phyloP scores from a whole-genome alignment of 1,284 basidiomycete genomes.

The Salmacisia buchloeana region DNA sequence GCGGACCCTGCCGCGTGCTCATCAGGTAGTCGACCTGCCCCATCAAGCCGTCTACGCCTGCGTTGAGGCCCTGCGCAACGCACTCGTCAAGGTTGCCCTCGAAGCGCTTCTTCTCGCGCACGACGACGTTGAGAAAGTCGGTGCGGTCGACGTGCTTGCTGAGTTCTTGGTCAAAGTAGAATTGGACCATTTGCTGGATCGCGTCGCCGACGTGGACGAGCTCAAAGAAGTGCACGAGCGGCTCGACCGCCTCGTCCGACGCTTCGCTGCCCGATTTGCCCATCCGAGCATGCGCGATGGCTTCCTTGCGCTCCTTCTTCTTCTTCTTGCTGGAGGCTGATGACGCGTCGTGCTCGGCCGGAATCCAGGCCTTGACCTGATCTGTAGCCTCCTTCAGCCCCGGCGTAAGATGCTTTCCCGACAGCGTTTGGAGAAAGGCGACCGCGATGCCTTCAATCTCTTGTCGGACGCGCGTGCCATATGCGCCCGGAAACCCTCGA shows the following conservation, averaged over 20 bases:
- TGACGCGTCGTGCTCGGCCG: slow-evolving; percentile 71
- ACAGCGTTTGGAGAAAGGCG: slow-evolving; percentile 69
- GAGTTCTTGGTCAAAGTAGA: slow-evolving; percentile 94
- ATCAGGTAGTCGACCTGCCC: slow-evolving; percentile 95
- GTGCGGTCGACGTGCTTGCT: slow-evolving; percentile 55
- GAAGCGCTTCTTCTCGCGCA: slow-evolving; percentile 92
- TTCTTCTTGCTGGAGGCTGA: slow-evolving; percentile 52
- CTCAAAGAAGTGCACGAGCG: slow-evolving; percentile 93
- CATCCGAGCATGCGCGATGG: slow-evolving; percentile 6
- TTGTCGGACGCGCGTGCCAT: slow-evolving; percentile 65
- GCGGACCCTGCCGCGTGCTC: slow-evolving; percentile 69
- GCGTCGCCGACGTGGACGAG: slow-evolving; percentile 94
- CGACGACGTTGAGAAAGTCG: slow-evolving; percentile 87
- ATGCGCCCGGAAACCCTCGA: slow-evolving; percentile 72
- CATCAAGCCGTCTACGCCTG: slow-evolving; percentile 92
- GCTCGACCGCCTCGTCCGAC: slow-evolving; percentile 62
- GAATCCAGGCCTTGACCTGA: slow-evolving; percentile 72
- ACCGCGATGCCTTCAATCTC: slow-evolving; percentile 84
- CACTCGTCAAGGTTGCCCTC: slow-evolving; percentile 85
- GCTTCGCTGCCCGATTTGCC: slow-evolving; percentile 1
- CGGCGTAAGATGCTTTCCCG: slow-evolving; percentile 72
- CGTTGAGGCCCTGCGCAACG: slow-evolving; percentile 85
- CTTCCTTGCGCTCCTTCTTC: not conserved
- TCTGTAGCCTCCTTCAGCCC: slow-evolving; percentile 70
- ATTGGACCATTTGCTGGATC: slow-evolving; percentile 93